Conservation (phyloP, 352 stramenopile genomes). For the Phytophthora macrochlamydospora region DNA sequence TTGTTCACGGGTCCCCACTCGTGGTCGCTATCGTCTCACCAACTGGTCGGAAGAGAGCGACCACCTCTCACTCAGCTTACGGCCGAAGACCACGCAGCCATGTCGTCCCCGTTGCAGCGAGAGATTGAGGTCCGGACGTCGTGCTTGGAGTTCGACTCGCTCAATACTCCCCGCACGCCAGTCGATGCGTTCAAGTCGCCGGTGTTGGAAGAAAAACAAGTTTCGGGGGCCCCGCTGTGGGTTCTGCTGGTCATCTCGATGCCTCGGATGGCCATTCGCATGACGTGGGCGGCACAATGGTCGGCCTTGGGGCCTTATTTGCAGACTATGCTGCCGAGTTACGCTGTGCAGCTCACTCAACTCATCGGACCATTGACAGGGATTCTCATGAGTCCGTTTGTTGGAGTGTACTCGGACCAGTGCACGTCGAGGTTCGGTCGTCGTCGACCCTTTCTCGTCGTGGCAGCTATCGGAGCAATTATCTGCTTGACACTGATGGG, state of each 20-base stretch:
- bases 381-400: conserved; percentile 51
- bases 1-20: too few relatives aligned
- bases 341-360: conserved; percentile 58
- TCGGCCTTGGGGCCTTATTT: conserved; percentile 62
- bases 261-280: conserved; percentile 60
- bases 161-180: conserved; percentile 26
- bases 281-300: conserved; percentile 69
- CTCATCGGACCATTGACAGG: conserved; percentile 53
- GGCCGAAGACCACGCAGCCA: not conserved
- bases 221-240: conserved; percentile 26
- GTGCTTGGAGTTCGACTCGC: conserved; percentile 24
- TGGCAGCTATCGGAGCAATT: conserved; percentile 35
- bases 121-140: conserved; percentile 18
- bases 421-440: conserved; percentile 41
- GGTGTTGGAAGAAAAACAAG: conserved; percentile 19
- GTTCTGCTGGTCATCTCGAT: conserved; percentile 55
- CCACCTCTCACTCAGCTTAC: too few relatives aligned
- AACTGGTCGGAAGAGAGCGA: too few relatives aligned
- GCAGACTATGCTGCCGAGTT: conserved; percentile 47
- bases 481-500: conserved; percentile 65
- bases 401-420: conserved; percentile 51
- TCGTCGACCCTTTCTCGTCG: conserved; percentile 46
- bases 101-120: conserved; percentile 16
- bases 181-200: conserved; percentile 35
- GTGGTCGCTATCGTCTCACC: too few relatives aligned